A percentile compares a stretch with the other conserved stretches of the same genome.
These are phyloP conservation scores for Cinnamomum chago DNA, from an alignment of 164 flowering plant species.

Conservation along the genomic window DNA sequence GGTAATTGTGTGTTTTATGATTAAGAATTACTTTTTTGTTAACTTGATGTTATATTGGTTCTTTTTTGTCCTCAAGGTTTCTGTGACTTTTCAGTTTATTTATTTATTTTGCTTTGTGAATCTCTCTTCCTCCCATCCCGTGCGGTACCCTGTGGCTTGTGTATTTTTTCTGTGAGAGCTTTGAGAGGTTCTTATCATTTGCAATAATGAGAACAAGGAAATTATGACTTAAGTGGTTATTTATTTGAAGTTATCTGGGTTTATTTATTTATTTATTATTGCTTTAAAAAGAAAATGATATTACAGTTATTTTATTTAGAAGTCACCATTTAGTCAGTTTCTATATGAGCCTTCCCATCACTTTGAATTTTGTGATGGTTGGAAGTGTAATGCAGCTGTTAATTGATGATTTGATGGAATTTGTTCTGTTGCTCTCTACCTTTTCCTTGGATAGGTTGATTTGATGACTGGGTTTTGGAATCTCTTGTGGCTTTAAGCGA, in stretches of 20 bases:
- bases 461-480: background rate
- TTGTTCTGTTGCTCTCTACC: background rate
- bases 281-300: background rate
- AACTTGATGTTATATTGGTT: background rate
- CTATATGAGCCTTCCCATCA: background rate
- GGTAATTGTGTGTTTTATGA: no score
- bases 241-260: background rate
- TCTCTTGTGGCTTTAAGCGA: no score
- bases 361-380: background rate
- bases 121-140: no score
- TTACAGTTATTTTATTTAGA: background rate
- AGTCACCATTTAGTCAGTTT: background rate
- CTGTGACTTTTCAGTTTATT: background rate
- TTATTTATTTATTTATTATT: no score
- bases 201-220: background rate
- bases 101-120: background rate
- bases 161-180: no score
- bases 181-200: background rate
- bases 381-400: background rate
- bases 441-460: background rate
- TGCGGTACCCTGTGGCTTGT: no score
- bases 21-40: no score
- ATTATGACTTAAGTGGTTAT: background rate
- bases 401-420: background rate
- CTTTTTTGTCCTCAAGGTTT: background rate